Evolutionary conservation across 768 basidiomycete species (phyloP), one percentile per base, ranked within the genome.

Genomic region (Leccinellum luteum): DNA sequence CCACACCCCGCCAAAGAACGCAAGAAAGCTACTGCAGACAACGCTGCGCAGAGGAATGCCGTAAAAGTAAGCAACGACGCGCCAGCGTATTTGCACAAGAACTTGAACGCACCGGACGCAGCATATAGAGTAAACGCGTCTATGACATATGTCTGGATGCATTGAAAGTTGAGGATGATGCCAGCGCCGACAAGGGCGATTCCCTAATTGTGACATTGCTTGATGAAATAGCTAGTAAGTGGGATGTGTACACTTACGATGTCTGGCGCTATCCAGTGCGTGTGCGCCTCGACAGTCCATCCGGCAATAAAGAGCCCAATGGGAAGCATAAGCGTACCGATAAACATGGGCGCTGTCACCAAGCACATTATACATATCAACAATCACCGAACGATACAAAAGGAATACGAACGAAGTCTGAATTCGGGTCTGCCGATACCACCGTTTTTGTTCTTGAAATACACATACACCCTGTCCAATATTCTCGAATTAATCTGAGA

Each of bases 231-330:
- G 1, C 32, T 30, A 19, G 21, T 12, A 17, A 21, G 14, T n/a
- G 6, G 30, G 21, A 5, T 25, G 47, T 3, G 30, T 14, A 34
- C 30, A 47, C 82, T 57, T 60, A 86, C 87, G 25, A 90, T 76
- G 60, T 90, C 87, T 2, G 83, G 79, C 0, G 75, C 85, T 49
- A 92, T 83, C 91, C 91, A 94, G 57, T 83, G 83, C 0, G 85
- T 67, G 13, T 74, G 67, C 0, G 75, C 62, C 61, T 87, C 73
- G 4, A 85, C 47, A 48, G 82, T 75, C 89, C 90, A 93, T 1
- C 91, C 90, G 6, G 82, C 69, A 6, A 92, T 75, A 21, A 93
- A 70, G 13, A 92, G 71, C 0, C 90, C 90, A 13, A 83, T 68
- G 0, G 92, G 90, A 10, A 91, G 74, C 3, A 84, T 13, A 19